Base-by-base conservation (phyloP, 495 filamentous ascomycete species). In the Daldinia decipiens region DNA sequence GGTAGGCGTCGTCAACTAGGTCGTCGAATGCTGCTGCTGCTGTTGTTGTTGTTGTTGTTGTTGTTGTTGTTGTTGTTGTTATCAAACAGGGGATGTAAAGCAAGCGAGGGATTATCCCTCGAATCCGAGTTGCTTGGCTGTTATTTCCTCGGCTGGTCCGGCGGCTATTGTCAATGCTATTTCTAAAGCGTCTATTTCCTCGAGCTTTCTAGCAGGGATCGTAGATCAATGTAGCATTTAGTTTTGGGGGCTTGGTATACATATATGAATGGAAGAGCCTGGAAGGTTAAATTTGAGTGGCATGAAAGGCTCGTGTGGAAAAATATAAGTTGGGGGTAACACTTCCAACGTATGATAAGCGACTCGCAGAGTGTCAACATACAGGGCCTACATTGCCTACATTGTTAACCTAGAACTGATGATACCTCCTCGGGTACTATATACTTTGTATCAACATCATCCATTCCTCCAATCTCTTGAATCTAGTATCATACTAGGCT, bases 141-240 rank as follows among this genome's bases (percentile, higher is more conserved):
- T 67, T 62, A 59, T 68, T 69, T 68, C 68, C 67, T 69, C 74
- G 74, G 74, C 74, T 76, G 74, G 74, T 72, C 74, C 74, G 74
- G 74, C 36, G 71, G 74, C 68, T 70, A 57, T 53, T 58, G 55
- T 15, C 40, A 31, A 61, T 65, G 61, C 53, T 62, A 73, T 68
- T 68, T 68, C 65, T 47, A 61, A 38, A 26, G 58, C 50, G 31
- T 58, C 29, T 53, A 53, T 67, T 68, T 68, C 56, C 69, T 64
- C 55, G 52, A 59, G 56, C 34, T 59, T 60, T 26, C 51, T 17
- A 24, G 50, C 50, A 55, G n/a, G 61, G 51, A 62, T 62, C 54
- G 50, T 57, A 59, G 52, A 54, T 34, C 43, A 24, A 61, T 56
- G 43, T 64, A 64, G 62, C 58, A 71, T 32, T 55, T 50, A 54